These are phyloP conservation scores for Sabuloglossum arenarium DNA, from an alignment of 495 filamentous ascomycete species.

Conservation along the genomic window DNA sequence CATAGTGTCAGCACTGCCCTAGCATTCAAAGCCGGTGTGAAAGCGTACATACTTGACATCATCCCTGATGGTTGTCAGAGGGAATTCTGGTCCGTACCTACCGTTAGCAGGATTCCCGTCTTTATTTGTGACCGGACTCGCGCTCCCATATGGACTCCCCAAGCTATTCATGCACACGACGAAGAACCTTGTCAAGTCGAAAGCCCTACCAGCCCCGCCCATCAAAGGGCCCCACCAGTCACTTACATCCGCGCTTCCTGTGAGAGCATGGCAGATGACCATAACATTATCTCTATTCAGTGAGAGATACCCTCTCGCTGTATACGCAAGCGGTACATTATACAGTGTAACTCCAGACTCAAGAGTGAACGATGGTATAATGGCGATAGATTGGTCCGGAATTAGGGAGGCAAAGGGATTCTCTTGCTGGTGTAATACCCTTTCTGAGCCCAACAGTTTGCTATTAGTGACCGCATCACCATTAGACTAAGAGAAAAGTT, in stretches of 20 bases:
- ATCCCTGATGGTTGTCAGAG: slow-evolving; percentile 81
- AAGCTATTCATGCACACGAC: slow-evolving; percentile 90
- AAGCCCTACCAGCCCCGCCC: slow-evolving; percentile 72
- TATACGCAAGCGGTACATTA: slow-evolving; percentile 90
- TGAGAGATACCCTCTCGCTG: slow-evolving; percentile 57
- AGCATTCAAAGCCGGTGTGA: neutral
- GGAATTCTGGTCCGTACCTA: slow-evolving; percentile 87
- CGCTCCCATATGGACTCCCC: slow-evolving; percentile 90
- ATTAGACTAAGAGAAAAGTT: neutral
- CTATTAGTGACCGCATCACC: neutral
- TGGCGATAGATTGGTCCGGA: slow-evolving; percentile 61
- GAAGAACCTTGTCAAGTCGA: slow-evolving; percentile 84
- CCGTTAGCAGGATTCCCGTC: slow-evolving; percentile 54
- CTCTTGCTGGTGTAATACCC: slow-evolving; percentile 50
- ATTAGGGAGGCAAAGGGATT: slow-evolving; percentile 82
- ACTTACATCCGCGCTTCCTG: slow-evolving; percentile 83
- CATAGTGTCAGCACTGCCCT: neutral
- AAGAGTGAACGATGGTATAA: slow-evolving; percentile 78
- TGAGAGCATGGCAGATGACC: slow-evolving; percentile 93
- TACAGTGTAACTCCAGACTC: slow-evolving; percentile 74
- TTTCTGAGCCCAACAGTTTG: slow-evolving; percentile 21
- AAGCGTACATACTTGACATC: slow-evolving; percentile 58
- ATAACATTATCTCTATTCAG: slow-evolving; percentile 68
- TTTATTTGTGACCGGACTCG: slow-evolving; percentile 79
- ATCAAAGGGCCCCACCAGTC: slow-evolving; percentile 98